Percentiles rank a stretch among this genome's conserved stretches.
Evolutionary conservation across 257 asterid species (phyloP).

Genomic region (Ilex asprella): DNA sequence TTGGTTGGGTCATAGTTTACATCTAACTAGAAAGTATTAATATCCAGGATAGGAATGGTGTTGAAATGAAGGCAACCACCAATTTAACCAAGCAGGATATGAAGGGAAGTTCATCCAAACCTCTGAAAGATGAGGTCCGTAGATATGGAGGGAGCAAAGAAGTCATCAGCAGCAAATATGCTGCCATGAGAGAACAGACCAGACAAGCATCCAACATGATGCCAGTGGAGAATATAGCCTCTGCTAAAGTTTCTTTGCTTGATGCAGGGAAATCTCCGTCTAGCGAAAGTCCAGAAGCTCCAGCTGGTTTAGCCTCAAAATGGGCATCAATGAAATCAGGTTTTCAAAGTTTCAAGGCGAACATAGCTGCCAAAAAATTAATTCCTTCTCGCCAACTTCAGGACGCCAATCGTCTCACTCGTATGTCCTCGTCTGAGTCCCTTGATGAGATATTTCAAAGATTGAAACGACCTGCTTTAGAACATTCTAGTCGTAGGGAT

Average conservation of each 20-base stretch:
- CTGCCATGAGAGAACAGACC: constrained; percentile 71
- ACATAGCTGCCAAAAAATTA: constrained; percentile 66
- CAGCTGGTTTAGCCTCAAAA: constrained; percentile 66
- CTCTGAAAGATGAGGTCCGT: constrained; percentile 41
- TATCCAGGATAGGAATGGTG: constrained; percentile 38
- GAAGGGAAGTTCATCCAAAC: constrained; percentile 70
- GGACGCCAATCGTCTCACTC: constrained; percentile 38
- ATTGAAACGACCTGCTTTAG: constrained; percentile 54
- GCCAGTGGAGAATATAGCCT: constrained; percentile 43
- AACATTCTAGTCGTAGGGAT: constrained; percentile 19
- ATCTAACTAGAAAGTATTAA: constrained; percentile 1
- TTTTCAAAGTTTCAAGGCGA: constrained; percentile 64
- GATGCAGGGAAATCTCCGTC: constrained; percentile 37
- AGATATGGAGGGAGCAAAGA: constrained; percentile 75
- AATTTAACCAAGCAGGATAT: constrained; percentile 38
- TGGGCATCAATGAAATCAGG: constrained; percentile 98
- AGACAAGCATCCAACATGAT: constrained; percentile 32
- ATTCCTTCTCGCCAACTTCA: constrained; percentile 59
- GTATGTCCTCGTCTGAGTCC: constrained; percentile 63
- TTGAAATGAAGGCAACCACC: constrained; percentile 44
- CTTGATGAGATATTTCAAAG: constrained; percentile 86
- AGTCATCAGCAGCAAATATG: constrained; percentile 76
- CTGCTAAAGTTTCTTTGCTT: constrained; percentile 83
- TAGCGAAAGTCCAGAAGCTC: constrained; percentile 18
- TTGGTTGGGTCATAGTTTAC: background rate